Conservation (phyloP, 345 rosid genomes). For the Sisymbrium altissimum region DNA sequence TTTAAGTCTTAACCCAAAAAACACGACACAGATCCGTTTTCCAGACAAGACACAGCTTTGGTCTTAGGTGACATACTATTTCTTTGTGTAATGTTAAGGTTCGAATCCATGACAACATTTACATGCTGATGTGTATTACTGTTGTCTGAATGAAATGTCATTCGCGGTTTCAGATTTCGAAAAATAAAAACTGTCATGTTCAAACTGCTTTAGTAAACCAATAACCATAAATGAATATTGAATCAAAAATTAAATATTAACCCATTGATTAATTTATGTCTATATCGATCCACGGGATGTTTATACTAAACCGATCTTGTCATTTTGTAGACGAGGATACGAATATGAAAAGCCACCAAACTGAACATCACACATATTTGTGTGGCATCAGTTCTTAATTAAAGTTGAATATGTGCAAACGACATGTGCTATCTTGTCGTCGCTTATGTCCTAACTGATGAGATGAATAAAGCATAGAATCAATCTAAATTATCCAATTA, state of each 20-base stretch:
- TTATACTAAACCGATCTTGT: background rate
- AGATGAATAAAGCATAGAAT: background rate
- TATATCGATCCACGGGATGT: background rate
- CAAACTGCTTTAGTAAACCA: background rate
- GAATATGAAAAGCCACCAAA: slow-evolving; percentile 13
- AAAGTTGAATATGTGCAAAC: slow-evolving; percentile 25
- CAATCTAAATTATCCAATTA: slow-evolving; percentile 13
- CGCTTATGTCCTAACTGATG: slow-evolving; percentile 18
- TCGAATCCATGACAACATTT: too few species aligned
- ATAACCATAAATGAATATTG: background rate
- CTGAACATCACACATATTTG: slow-evolving; percentile 17
- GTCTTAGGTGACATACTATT: background rate
- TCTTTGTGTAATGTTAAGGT: too few species aligned
- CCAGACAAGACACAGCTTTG: background rate
- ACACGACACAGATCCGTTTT: background rate
- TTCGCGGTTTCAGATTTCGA: background rate
- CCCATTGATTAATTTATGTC: background rate
- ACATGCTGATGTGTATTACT: too few species aligned
- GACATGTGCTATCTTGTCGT: slow-evolving; percentile 29
- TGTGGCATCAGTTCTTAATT: slow-evolving; percentile 21
- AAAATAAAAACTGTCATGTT: background rate
- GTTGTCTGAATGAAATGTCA: too few species aligned
- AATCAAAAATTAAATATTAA: background rate
- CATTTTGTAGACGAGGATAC: slow-evolving; percentile 9
- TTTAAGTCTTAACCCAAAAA: background rate